These are phyloP conservation scores for Flueggea neowawraea DNA, from an alignment of 441 rosid species.

Conservation along the genomic window DNA sequence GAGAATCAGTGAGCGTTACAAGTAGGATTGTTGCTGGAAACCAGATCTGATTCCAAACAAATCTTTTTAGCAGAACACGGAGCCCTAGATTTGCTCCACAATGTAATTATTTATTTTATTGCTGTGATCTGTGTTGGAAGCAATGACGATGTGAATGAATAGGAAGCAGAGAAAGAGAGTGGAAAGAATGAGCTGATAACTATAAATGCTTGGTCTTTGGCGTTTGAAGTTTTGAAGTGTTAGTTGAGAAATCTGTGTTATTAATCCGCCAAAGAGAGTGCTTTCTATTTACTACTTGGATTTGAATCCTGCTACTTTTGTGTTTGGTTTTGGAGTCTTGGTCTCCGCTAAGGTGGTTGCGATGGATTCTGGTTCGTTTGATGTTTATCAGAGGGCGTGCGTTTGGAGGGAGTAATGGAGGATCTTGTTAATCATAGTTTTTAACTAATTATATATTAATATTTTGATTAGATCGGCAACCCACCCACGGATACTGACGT, in stretches of 20 bases:
- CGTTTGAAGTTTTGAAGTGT: conserved; percentile 1
- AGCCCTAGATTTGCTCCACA: too few relatives aligned
- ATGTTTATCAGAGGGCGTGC: too few relatives aligned
- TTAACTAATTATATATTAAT: conserved; percentile 8
- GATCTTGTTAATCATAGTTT: not conserved
- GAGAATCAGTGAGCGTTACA: conserved; percentile 24
- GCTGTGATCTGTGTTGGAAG: not conserved
- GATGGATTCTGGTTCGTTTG: too few relatives aligned
- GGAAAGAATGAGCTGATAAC: too few relatives aligned
- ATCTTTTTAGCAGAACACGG: too few relatives aligned
- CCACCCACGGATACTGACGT: too few relatives aligned
- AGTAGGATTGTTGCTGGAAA: not conserved
- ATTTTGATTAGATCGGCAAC: too few relatives aligned
- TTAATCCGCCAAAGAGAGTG: too few relatives aligned
- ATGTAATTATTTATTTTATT: not conserved
- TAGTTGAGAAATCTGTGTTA: conserved; percentile 12
- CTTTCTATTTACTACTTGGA: too few relatives aligned
- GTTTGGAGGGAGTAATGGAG: not conserved
- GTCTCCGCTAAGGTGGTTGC: not conserved
- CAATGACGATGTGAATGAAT: too few relatives aligned
- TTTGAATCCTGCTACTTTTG: too few relatives aligned
- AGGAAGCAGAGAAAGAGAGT: too few relatives aligned
- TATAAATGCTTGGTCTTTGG: not conserved
- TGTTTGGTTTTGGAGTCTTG: not conserved
- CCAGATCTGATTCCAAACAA: conserved; percentile 27